Conservation (phyloP, 768 basidiomycete genomes). For the Pholiota conissans region DNA sequence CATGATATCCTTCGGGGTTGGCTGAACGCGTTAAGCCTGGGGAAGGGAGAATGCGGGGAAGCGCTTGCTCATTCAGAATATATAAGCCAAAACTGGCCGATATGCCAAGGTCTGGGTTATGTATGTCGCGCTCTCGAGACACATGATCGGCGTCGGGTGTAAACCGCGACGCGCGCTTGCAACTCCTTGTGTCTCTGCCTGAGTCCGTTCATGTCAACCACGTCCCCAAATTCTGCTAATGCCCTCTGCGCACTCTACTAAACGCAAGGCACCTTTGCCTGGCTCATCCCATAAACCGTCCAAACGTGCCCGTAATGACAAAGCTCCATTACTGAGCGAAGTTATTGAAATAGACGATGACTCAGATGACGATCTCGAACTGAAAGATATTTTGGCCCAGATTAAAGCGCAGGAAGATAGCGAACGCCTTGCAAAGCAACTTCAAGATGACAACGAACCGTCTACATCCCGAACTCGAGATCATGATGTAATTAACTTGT, state of each 20-base stretch:
- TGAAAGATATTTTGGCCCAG: constrained; percentile 38
- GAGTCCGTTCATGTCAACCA: background rate
- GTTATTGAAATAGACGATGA: constrained; percentile 27
- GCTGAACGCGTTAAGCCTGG: background rate
- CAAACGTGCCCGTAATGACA: constrained; percentile 20
- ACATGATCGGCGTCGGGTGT: background rate
- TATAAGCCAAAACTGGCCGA: background rate
- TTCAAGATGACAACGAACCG: constrained; percentile 26
- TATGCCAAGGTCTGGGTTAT: background rate
- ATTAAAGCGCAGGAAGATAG: constrained; percentile 45
- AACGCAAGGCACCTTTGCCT: constrained; percentile 10
- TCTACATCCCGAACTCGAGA: constrained; percentile 13
- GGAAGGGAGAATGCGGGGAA: background rate
- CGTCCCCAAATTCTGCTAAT: background rate
- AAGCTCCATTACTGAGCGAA: constrained; percentile 14
- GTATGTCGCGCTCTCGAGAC: background rate
- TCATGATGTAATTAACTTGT: constrained; percentile 2
- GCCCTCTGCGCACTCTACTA: constrained; percentile 8
- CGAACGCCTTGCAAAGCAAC: constrained; percentile 35
- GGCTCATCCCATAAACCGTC: constrained; percentile 1
- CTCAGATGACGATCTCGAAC: constrained; percentile 35
- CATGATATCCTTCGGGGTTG: constrained; percentile 19
- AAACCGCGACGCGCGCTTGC: background rate
- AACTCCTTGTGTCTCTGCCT: background rate
- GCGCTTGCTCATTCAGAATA: background rate